Base-by-base conservation (phyloP, 257 asterid genomes). In the Handroanthus guayacan region DNA sequence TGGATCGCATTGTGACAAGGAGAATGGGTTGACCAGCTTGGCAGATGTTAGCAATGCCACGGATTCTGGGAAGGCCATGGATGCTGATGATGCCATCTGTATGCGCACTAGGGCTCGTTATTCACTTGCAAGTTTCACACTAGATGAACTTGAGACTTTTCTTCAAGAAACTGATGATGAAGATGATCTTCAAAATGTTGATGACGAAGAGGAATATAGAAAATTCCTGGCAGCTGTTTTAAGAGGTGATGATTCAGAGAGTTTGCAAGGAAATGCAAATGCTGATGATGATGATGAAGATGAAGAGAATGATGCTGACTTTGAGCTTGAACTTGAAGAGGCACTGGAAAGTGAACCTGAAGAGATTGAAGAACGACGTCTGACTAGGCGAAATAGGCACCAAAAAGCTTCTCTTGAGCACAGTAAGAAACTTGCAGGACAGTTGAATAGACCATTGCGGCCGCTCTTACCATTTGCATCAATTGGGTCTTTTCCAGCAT, bases 141-240 rank as follows among this genome's bases (percentile, higher is more conserved):
- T 95, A 75, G 99, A 95, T 84, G 97, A 95, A 83, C 96, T 95
- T 0, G 99, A 95, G 81, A 91, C 92, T 36, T 95, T 95, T 79
- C 99, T 95, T 87, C 99, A 95, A 82, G 99, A 93, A 90, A 88
- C 99, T 9, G 99, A 95, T 50, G 98, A 93, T 31, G 99, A 92
- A 75, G 99, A 95, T 76, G 98, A 95, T 82, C 89, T 93, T 78
- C 98, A 87, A 76, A 93, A 88, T 82, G 95, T 88, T 77, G 92
- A 95, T 58, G 99, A 95, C 83, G 97, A 95, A 83, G 91, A 81
- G 78, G 99, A 95, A 77, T 95, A 95, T 69, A 86, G 85, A 71
- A 95, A 93, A 76, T 95, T 95, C 81, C 97, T 93, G 85, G 96
- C 98, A 31, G 97, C 92, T 77, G 96, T 95, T 82, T 84, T 90